A percentile compares a stretch with the other conserved stretches of the same genome.
Evolutionary conservation across 768 basidiomycete genomes (phyloP).

Genomic region (Pleurotus tuoliensis): DNA sequence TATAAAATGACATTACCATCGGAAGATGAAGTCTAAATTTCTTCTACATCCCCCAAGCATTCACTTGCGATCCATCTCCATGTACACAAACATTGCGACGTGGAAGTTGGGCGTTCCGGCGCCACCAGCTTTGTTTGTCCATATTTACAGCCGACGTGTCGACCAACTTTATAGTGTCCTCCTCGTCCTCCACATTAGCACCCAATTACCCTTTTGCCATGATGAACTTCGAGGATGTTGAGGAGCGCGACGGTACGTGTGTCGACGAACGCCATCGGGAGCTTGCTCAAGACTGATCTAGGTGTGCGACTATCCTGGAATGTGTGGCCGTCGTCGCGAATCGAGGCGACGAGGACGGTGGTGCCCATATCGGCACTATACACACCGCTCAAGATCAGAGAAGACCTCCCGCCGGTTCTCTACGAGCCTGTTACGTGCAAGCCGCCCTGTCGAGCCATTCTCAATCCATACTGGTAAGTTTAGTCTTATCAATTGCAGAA

Average conservation of each 20-base stretch:
- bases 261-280: not conserved
- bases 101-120: not conserved
- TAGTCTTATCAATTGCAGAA: conserved; percentile 8
- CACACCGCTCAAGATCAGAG: conserved; percentile 89
- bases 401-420: conserved; percentile 91
- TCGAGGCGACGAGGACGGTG: conserved; percentile 96
- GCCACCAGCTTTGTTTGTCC: not conserved
- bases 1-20: too few species aligned
- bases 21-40: too few species aligned
- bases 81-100: too few species aligned
- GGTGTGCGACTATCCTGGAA: conserved; percentile 98
- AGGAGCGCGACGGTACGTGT: conserved; percentile 87
- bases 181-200: too few species aligned
- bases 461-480: conserved; percentile 93
- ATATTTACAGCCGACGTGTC: conserved; percentile 23
- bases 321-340: conserved; percentile 96
- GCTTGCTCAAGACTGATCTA: conserved; percentile 24
- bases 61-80: too few species aligned
- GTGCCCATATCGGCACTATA: conserved; percentile 98
- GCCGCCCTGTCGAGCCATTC: conserved; percentile 92
- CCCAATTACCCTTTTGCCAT: conserved; percentile 27
- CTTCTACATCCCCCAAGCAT: too few species aligned
- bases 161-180: too few species aligned
- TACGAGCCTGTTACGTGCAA: conserved; percentile 99
- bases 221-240: conserved; percentile 94